Evolutionary conservation across 2,329 filamentous ascomycete species (phyloP), one percentile per base, ranked within the genome.

Genomic region (Daldinia sp.): DNA sequence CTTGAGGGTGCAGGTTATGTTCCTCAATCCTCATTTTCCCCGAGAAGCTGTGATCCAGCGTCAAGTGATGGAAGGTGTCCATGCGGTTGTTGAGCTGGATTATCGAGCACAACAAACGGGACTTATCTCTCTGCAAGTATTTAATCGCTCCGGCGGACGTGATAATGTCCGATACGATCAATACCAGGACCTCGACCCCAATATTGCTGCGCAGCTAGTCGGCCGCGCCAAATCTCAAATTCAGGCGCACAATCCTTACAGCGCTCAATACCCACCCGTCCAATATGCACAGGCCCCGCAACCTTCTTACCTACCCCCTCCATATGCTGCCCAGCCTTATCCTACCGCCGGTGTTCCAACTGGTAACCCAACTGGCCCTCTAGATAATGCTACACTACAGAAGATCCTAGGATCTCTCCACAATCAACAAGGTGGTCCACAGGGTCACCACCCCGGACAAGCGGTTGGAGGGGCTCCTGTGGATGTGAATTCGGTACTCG

Each of bases 41-140:
- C 89, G 94, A 69, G 88, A 91, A 39, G 88, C 91, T 4, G 90
- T 97, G n/a, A 88, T 98, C 59, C 90, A 93, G 72, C 87, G 92
- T 59, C 93, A 97, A 77, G 92, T 97, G 41, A 83, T 94, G 10
- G 94, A 98, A 79, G 95, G 96, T 18, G 95, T 98, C 1, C 87
- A 93, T 58, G 95, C 92, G 7, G 92, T 98, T 13, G 89, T 93
- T 4, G 91, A 93, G 74, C 86, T 98, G 13, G 90, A 92, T 67
- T 84, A 89, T 57, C 84, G 85, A 51, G 88, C 93, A 23, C 91
- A 97, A 75, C 84, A 85, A 37, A 86, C 86, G 1, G 89, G 90
- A 71, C 94, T 91, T 77, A 91, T 98, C 57, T 88, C 92, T 0
- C 82, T 98, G 2, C 93, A 95, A 74, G 88, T 97, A 5, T 98